Conservation (phyloP, 495 filamentous ascomycete genomes). For the Diplogelasinospora grovesii region DNA sequence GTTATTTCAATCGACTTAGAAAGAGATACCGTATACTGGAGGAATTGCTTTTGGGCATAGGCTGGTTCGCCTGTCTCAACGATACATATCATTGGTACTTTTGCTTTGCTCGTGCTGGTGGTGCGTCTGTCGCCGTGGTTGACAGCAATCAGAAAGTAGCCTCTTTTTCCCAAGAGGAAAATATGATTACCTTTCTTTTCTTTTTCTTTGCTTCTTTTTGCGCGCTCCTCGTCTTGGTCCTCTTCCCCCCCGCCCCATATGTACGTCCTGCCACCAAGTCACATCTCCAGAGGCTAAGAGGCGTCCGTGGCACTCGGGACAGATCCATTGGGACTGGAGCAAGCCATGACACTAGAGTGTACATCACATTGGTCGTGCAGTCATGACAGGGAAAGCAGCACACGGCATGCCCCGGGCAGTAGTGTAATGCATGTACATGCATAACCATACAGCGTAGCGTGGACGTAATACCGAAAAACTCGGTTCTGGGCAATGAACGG, state of each 20-base stretch:
- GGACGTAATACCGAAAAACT: too few species aligned
- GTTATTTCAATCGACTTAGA: slow-evolving; percentile 6
- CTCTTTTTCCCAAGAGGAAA: too few species aligned
- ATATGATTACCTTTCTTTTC: too few species aligned
- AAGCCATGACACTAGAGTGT: slow-evolving; percentile 14
- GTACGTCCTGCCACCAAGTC: slow-evolving; percentile 21
- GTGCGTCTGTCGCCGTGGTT: slow-evolving; percentile 2
- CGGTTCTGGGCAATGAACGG: too few species aligned
- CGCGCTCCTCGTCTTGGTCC: slow-evolving; percentile 5
- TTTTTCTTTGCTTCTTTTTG: slow-evolving; percentile 17
- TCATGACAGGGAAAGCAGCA: slow-evolving; percentile 9
- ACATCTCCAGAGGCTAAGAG: slow-evolving; percentile 6
- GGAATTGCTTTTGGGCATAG: slow-evolving; percentile 3
- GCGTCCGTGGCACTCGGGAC: slow-evolving; percentile 14
- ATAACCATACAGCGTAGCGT: slow-evolving; percentile 7
- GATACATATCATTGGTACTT: slow-evolving; percentile 1
- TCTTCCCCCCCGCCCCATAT: slow-evolving; percentile 7
- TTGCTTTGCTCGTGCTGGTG: background rate
- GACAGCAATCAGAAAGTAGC: background rate
- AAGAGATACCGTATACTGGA: too few species aligned
- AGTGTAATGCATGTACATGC: slow-evolving; percentile 4
- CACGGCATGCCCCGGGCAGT: slow-evolving; percentile 16
- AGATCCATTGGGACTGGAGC: slow-evolving; percentile 18
- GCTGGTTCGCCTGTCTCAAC: slow-evolving; percentile 5
- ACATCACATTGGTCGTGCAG: slow-evolving; percentile 3